A percentile compares a stretch with the other conserved stretches of the same genome.
These are phyloP conservation scores for Trichoderma endophyticum DNA, from an alignment of 2,329 filamentous ascomycete genomes.

Conservation along the genomic window DNA sequence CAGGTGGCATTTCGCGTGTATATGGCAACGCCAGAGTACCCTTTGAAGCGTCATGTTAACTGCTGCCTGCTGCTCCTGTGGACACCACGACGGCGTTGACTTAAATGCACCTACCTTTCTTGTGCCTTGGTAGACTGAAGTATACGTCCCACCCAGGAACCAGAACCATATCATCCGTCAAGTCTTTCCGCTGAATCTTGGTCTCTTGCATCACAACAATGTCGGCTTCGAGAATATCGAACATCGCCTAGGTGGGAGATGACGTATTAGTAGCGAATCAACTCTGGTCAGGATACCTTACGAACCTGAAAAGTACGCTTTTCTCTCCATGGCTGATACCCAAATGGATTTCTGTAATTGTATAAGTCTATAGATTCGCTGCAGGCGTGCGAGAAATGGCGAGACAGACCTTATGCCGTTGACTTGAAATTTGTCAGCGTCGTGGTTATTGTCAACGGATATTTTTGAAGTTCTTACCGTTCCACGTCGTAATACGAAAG, in stretches of 20 bases:
- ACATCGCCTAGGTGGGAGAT: conserved; percentile 63
- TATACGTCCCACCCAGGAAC: conserved; percentile 94
- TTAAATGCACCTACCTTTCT: conserved; percentile 64
- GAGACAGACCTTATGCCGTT: conserved; percentile 70
- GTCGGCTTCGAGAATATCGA: conserved; percentile 86
- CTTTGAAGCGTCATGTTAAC: conserved; percentile 31
- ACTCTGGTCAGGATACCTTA: background rate
- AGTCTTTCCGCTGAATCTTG: conserved; percentile 91
- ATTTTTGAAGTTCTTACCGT: conserved; percentile 52
- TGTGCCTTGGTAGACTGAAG: conserved; percentile 88
- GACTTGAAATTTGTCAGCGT: conserved; percentile 45
- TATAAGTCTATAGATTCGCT: background rate
- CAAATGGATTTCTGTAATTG: conserved; percentile 66
- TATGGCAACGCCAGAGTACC: conserved; percentile 92
- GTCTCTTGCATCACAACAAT: conserved; percentile 94
- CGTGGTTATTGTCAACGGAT: background rate
- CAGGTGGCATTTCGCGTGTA: conserved; percentile 89
- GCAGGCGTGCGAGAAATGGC: background rate
- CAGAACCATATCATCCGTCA: conserved; percentile 92
- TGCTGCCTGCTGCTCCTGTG: background rate
- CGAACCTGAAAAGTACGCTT: conserved; percentile 65
- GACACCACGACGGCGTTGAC: background rate
- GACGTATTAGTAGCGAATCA: background rate
- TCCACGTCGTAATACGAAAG: conserved; percentile 82
- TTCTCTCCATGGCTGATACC: conserved; percentile 79